These are phyloP conservation scores for Russula sp. DNA, from an alignment of 768 basidiomycete species.

Conservation along the genomic window DNA sequence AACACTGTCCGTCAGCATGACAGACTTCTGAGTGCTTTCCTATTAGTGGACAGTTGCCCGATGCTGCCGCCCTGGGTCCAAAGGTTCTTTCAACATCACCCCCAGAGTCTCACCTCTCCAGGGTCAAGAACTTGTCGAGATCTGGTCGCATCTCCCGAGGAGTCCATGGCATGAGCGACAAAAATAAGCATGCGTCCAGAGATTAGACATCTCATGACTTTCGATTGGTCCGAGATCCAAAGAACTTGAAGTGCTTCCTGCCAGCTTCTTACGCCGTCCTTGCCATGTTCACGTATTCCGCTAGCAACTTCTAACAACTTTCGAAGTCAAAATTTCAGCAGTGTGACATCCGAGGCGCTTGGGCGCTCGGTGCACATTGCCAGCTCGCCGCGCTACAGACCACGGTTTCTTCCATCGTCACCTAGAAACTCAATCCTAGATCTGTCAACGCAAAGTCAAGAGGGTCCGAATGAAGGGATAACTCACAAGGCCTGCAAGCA, in stretches of 20 bases:
- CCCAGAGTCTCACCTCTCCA: not conserved
- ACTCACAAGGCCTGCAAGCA: not conserved
- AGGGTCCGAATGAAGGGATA: not conserved
- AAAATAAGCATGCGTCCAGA: not conserved
- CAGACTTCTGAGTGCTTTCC: not conserved
- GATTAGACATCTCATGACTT: not conserved
- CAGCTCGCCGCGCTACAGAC: not conserved
- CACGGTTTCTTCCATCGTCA: not conserved
- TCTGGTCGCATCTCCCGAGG: not conserved
- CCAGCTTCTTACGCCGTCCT: not conserved
- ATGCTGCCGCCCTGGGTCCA: too few species aligned
- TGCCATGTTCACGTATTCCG: slow-evolving; percentile 10
- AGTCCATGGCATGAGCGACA: not conserved
- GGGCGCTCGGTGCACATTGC: slow-evolving; percentile 1
- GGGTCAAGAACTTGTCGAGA: not conserved
- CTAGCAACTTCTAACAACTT: not conserved
- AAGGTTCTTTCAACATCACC: not conserved
- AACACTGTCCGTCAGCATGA: not conserved
- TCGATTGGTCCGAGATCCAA: not conserved
- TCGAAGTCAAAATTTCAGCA: not conserved
- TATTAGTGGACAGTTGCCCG: not conserved
- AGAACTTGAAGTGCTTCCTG: not conserved
- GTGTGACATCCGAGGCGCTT: not conserved
- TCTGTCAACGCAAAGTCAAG: not conserved
- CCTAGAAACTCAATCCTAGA: not conserved